These are phyloP conservation scores for Cryptococcus sp. DNA, from an alignment of 1,284 basidiomycete species.

Conservation along the genomic window DNA sequence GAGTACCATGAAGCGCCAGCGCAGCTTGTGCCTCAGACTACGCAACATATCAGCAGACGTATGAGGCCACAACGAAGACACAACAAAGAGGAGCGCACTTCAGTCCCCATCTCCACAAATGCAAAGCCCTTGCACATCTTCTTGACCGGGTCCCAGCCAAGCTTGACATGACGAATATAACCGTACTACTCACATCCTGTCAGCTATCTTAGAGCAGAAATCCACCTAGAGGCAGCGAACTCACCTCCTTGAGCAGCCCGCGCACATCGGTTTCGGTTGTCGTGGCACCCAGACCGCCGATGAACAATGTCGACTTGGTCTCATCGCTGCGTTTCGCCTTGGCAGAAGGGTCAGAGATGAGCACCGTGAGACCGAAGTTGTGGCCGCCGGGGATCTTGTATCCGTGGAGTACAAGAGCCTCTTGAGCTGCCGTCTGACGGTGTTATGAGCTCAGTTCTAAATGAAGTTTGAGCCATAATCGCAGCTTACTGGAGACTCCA, in stretches of 20 bases:
- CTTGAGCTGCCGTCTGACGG: slow-evolving; percentile 67
- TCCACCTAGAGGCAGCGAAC: slow-evolving; percentile 37
- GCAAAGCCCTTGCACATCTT: slow-evolving; percentile 80
- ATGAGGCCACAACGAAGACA: not conserved
- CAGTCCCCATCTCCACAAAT: slow-evolving; percentile 84
- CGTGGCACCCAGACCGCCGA: slow-evolving; percentile 65
- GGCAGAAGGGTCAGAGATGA: slow-evolving; percentile 83
- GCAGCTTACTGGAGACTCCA: slow-evolving; percentile 67
- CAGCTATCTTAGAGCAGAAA: not conserved
- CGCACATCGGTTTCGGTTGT: slow-evolving; percentile 67
- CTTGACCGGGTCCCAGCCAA: slow-evolving; percentile 65
- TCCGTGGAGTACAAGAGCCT: slow-evolving; percentile 72
- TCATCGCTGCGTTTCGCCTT: slow-evolving; percentile 85
- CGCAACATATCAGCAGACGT: slow-evolving; percentile 5
- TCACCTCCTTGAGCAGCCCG: slow-evolving; percentile 76
- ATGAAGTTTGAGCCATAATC: not conserved
- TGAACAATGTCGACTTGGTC: slow-evolving; percentile 82
- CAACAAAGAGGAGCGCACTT: slow-evolving; percentile 54
- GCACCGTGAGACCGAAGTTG: slow-evolving; percentile 66
- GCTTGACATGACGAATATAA: slow-evolving; percentile 69
- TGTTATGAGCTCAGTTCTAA: not conserved
- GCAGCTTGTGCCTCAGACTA: slow-evolving; percentile 70
- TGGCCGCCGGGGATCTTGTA: slow-evolving; percentile 56
- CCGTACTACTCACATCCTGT: slow-evolving; percentile 62
- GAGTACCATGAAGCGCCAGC: slow-evolving; percentile 74